Percentiles rank a stretch among this genome's conserved stretches.
Evolutionary conservation across 106 monocot genomes (phyloP).

Genomic region (Vanilla planifolia): DNA sequence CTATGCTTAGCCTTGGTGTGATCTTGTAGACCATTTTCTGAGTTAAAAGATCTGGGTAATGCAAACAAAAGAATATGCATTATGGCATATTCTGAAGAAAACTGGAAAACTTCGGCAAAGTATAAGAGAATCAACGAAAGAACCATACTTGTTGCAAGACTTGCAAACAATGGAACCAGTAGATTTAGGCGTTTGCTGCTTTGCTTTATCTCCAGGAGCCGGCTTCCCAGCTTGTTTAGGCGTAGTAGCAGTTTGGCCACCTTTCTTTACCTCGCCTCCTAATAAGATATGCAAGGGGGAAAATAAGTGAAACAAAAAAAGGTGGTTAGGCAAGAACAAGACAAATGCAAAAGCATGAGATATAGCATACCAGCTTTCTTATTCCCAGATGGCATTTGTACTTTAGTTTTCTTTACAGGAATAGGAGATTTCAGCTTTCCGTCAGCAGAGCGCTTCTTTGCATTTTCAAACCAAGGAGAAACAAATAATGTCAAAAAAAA

Average conservation of each 20-base stretch:
- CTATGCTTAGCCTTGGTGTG: constrained; percentile 56
- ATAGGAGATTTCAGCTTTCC: constrained; percentile 10
- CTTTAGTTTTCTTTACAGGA: constrained; percentile 18
- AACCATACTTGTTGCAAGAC: constrained; percentile 29
- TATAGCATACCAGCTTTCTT: neutral
- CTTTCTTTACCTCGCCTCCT: constrained; percentile 30
- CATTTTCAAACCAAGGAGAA: constrained; percentile 13
- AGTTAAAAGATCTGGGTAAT: constrained; percentile 39
- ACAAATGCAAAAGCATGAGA: neutral
- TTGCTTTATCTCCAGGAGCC: constrained; percentile 36
- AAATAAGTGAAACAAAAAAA: neutral
- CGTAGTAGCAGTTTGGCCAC: constrained; percentile 32
- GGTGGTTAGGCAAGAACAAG: neutral
- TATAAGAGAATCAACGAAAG: neutral
- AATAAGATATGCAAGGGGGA: neutral
- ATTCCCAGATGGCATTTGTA: constrained; percentile 5
- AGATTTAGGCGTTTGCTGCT: constrained; percentile 57
- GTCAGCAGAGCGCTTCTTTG: constrained; percentile 17
- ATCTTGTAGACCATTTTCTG: constrained; percentile 40
- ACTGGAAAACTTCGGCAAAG: neutral
- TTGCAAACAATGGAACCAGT: constrained; percentile 53
- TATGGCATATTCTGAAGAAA: too few relatives aligned
- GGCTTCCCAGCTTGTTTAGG: constrained; percentile 46
- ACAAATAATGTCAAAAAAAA: neutral
- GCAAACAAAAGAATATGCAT: neutral